Conservation (phyloP, 2,329 filamentous ascomycete species). For the Trichophyton benhamiae region DNA sequence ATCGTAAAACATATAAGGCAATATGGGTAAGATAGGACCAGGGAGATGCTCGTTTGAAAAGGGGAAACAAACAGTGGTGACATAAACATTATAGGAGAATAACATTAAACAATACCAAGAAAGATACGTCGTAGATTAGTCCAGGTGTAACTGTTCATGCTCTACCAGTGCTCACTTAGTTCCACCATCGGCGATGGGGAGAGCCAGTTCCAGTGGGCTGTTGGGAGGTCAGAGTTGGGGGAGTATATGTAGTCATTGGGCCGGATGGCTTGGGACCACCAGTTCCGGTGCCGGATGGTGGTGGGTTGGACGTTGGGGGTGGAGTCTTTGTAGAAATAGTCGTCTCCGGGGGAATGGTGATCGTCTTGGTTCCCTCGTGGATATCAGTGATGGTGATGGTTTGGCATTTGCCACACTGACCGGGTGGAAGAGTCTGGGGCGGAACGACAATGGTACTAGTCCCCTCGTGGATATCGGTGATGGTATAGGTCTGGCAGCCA, state of each 20-base stretch:
- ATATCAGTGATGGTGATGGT: neutral
- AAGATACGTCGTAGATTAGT: neutral
- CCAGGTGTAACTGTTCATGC: neutral
- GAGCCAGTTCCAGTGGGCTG: neutral
- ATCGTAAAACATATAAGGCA: neutral
- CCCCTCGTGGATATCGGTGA: conserved; percentile 17
- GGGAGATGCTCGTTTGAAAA: neutral
- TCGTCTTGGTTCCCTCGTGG: neutral
- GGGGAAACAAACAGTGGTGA: neutral
- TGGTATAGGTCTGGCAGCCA: conserved; percentile 20
- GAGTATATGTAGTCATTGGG: neutral
- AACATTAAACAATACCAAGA: neutral
- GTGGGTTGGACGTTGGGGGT: conserved; percentile 1
- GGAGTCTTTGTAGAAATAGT: conserved; percentile 1
- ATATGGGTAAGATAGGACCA: neutral
- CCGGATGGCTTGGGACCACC: neutral
- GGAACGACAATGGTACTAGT: conserved; percentile 22
- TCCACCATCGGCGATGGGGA: neutral
- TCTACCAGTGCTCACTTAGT: neutral
- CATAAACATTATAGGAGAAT: neutral
- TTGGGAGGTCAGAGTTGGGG: neutral
- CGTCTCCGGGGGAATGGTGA: neutral
- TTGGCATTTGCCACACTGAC: neutral
- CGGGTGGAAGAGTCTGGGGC: neutral
- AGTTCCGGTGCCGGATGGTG: conserved; percentile 4